Conservation (phyloP, 768 basidiomycete genomes). For the Serendipita sp. region DNA sequence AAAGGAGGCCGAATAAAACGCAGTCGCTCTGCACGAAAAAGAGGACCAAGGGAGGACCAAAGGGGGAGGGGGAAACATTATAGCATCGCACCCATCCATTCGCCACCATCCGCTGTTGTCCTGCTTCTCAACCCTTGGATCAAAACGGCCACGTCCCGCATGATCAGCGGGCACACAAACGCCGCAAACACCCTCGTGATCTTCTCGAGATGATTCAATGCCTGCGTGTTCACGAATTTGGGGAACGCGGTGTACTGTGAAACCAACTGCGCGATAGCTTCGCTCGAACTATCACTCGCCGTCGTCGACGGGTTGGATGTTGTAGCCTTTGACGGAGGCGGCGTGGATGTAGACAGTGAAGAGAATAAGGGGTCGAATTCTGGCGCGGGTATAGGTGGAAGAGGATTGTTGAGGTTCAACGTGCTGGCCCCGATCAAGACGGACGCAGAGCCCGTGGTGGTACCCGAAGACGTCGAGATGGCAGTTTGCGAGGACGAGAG, state of each 20-base stretch:
- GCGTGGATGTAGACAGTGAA: too few relatives aligned
- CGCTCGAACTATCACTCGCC: background rate
- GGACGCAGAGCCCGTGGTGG: background rate
- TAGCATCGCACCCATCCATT: slow-evolving; percentile 1
- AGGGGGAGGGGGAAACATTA: background rate
- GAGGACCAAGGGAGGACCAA: background rate
- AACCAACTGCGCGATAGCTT: background rate
- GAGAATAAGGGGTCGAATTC: too few relatives aligned
- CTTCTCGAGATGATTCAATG: slow-evolving; percentile 1
- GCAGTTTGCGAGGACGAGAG: background rate
- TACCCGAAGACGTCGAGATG: background rate
- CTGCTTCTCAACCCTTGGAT: background rate
- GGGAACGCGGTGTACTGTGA: background rate
- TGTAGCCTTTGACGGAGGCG: too few relatives aligned
- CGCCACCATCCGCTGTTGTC: background rate
- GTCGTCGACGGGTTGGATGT: too few relatives aligned
- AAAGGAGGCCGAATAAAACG: too few relatives aligned
- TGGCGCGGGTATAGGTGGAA: too few relatives aligned
- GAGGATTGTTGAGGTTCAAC: too few relatives aligned
- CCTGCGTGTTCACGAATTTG: background rate
- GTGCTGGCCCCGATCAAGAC: too few relatives aligned
- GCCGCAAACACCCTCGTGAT: background rate
- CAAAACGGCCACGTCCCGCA: background rate
- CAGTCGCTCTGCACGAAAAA: background rate
- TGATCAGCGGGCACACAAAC: background rate